phyloP scores from a whole-genome alignment of 2,329 filamentous ascomycete genomes.

The Xylaria sp. region DNA sequence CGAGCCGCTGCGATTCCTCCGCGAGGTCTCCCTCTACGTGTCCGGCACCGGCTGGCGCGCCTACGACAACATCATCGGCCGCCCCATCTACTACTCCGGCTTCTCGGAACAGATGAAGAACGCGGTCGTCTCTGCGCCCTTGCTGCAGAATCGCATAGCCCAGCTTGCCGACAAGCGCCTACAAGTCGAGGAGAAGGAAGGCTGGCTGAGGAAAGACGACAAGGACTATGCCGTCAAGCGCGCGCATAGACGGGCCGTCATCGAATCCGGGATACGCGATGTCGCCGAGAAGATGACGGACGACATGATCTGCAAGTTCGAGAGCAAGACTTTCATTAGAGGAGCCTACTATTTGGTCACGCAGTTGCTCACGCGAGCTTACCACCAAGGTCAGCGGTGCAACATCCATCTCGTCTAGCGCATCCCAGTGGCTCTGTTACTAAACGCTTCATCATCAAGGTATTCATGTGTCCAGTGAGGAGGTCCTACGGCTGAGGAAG shows the following conservation, averaged over 20 bases:
- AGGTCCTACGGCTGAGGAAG: slow-evolving; percentile 82
- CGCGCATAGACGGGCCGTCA: slow-evolving; percentile 67
- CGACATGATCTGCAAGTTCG: slow-evolving; percentile 99
- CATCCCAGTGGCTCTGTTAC: slow-evolving; percentile 9
- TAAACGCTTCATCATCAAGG: slow-evolving; percentile 50
- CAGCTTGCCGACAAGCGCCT: slow-evolving; percentile 81
- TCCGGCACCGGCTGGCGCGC: slow-evolving; percentile 95
- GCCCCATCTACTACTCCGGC: slow-evolving; percentile 91
- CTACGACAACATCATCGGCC: slow-evolving; percentile 90
- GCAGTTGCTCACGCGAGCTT: slow-evolving; percentile 89
- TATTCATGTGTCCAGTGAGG: slow-evolving; percentile 95
- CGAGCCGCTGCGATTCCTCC: slow-evolving; percentile 80
- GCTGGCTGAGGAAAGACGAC: slow-evolving; percentile 69
- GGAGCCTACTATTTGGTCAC: slow-evolving; percentile 90
- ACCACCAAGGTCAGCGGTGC: slow-evolving; percentile 75
- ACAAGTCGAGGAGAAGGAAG: slow-evolving; percentile 79
- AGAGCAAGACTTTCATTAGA: slow-evolving; percentile 91
- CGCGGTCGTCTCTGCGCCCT: slow-evolving; percentile 77
- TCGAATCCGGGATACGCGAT: slow-evolving; percentile 79
- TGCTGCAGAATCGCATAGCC: slow-evolving; percentile 78
- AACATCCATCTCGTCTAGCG: not conserved
- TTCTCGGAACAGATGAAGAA: slow-evolving; percentile 92
- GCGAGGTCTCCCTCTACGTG: slow-evolving; percentile 92
- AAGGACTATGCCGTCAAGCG: slow-evolving; percentile 65
- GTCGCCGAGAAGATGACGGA: slow-evolving; percentile 89